A percentile compares a stretch with the other conserved stretches of the same genome.
Evolutionary conservation across 495 filamentous ascomycete species (phyloP).

Genomic region (Neurospora sp.): DNA sequence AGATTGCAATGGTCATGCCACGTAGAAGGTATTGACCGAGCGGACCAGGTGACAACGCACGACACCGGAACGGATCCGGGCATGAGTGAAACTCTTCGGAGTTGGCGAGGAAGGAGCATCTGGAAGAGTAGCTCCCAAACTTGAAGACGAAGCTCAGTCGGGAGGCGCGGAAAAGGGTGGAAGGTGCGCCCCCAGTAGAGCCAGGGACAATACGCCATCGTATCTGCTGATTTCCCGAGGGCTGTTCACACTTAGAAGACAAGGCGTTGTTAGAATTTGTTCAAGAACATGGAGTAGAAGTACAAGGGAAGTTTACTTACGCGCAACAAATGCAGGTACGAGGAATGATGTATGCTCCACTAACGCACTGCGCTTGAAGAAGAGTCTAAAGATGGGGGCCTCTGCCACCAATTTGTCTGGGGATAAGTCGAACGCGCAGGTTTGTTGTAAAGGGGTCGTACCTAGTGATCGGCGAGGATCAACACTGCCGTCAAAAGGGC

Average conservation of each 20-base stretch:
- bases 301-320: neutral
- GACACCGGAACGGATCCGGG: neutral
- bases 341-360: neutral
- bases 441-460: too few species aligned
- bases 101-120: too few species aligned
- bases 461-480: too few species aligned
- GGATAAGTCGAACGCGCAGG: too few species aligned
- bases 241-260: neutral
- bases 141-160: neutral
- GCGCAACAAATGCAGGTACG: neutral
- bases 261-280: rapidly evolving
- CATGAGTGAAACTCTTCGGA: too few species aligned
- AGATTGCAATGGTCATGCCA: too few species aligned
- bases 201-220: neutral
- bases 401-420: neutral
- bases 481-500: neutral
- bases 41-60: neutral
- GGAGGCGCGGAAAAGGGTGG: neutral
- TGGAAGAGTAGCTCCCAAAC: neutral
- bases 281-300: neutral
- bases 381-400: neutral
- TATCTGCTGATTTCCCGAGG: neutral
- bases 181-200: neutral
- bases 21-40: neutral
- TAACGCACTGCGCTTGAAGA: neutral